phyloP scores from a whole-genome alignment of 2,329 filamentous ascomycete genomes.

The Microdochium paspali region DNA sequence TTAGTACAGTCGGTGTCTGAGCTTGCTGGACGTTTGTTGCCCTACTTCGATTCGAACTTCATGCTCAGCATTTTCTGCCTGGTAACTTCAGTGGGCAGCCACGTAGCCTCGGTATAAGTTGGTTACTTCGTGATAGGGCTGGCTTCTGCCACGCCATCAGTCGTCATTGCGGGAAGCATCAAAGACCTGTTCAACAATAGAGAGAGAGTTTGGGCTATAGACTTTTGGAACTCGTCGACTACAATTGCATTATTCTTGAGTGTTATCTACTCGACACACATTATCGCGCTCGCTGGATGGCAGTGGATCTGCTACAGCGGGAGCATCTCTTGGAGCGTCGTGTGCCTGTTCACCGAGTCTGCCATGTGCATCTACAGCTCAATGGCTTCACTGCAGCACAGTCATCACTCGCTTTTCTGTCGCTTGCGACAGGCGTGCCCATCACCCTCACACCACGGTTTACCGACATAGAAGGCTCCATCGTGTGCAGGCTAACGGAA shows the following conservation, averaged over 20 bases:
- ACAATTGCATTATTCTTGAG: constrained; percentile 32
- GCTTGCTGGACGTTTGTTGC: constrained; percentile 21
- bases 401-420: constrained; percentile 28
- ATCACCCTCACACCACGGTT: not conserved
- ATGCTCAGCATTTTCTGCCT: constrained; percentile 23
- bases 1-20: constrained; percentile 27
- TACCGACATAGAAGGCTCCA: not conserved
- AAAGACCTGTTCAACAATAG: constrained; percentile 38
- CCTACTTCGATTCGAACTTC: constrained; percentile 22
- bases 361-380: constrained; percentile 27
- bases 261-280: constrained; percentile 31
- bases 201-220: constrained; percentile 34
- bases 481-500: not conserved
- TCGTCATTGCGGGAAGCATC: constrained; percentile 35
- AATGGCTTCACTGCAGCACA: constrained; percentile 20
- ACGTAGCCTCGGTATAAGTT: constrained; percentile 21
- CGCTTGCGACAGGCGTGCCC: constrained; percentile 14
- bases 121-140: constrained; percentile 32
- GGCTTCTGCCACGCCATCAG: constrained; percentile 34
- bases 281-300: constrained; percentile 26
- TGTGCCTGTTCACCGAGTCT: constrained; percentile 37
- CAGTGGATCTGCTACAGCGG: constrained; percentile 34
- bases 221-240: constrained; percentile 30
- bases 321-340: constrained; percentile 30
- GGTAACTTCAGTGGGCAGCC: constrained; percentile 25